Evolutionary conservation across 176 grass and related monocot species (phyloP).

Genomic region (Cocos nucifera): DNA sequence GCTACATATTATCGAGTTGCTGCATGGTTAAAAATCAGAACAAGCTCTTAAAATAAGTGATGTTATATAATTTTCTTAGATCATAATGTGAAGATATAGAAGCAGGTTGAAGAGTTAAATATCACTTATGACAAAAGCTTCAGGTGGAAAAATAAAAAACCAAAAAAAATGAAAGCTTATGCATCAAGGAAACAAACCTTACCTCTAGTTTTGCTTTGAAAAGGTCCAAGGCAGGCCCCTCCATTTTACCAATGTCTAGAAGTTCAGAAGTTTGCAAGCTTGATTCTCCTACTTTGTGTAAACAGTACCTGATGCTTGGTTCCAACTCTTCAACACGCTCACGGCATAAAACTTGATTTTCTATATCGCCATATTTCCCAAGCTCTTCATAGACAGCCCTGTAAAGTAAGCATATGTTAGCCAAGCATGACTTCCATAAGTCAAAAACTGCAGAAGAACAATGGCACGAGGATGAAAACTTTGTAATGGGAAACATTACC

Average conservation of each 20-base stretch:
- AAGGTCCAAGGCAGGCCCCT: constrained; percentile 84
- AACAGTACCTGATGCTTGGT: constrained; percentile 96
- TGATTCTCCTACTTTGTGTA: constrained; percentile 84
- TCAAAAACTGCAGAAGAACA: background rate
- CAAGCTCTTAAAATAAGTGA: too few relatives aligned
- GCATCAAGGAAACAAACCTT: constrained; percentile 5
- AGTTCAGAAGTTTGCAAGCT: constrained; percentile 80
- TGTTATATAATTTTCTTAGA: too few relatives aligned
- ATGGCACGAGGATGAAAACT: background rate
- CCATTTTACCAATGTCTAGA: constrained; percentile 63
- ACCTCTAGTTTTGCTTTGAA: constrained; percentile 93
- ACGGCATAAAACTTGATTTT: constrained; percentile 91
- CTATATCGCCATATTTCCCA: constrained; percentile 85
- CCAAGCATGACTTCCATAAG: background rate
- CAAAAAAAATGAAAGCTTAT: background rate
- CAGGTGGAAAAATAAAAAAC: too few relatives aligned
- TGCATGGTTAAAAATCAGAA: too few relatives aligned
- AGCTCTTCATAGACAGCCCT: constrained; percentile 94
- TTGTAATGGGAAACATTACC: background rate
- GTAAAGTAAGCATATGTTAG: constrained; percentile 7
- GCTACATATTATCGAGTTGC: too few relatives aligned
- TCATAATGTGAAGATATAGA: too few relatives aligned
- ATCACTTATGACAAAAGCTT: too few relatives aligned
- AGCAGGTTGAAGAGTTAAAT: too few relatives aligned
- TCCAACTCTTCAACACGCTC: constrained; percentile 92